Evolutionary conservation across 345 rosid genomes (phyloP), one percentile per base, ranked within the genome.

Genomic region (Hypericum androsaemum): DNA sequence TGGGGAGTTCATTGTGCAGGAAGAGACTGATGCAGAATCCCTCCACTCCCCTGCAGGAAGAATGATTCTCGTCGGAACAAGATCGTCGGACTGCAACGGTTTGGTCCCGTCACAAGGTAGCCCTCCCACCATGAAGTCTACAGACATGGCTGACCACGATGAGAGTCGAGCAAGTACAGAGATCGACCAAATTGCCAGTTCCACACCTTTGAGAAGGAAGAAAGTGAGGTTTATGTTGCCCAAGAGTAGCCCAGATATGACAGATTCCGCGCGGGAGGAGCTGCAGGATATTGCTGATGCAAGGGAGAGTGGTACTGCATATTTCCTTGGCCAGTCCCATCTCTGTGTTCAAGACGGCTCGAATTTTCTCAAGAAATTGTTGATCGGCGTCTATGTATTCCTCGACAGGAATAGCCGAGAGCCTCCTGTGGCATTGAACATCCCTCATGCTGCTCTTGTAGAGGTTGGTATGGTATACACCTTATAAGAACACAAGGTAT

Each of bases 381-480:
- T 82, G 42, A 69, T 79, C 5, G 59, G 48, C 70, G 38, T 10
- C 5, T 79, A 66, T 17, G 69, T 41, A 41, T 71, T 77, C 47
- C 67, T 74, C 11, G 81, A 73, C 41, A 77, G 58, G 50, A 82
- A 79, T 43, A 48, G 72, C 40, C 12, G 78, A 41, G 77, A 75
- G 68, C 70, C 80, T 32, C 72, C 61, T 10, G 60, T 73, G 44
- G 89, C 76, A 15, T 61, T 79, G 32, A 73, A 77, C 68, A 73
- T 77, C 51, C 89, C 89, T 54, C 73, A 82, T 54, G 85, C 85
- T 6, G 76, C 83, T 41, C 80, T 75, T 17, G 73, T 82, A 42
- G 80, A 77, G 74, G 88, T 79, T 48, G 68, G 83, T 37, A 82
- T 71, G 72, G 74, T 71, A 8, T 79, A 75, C 52, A 62, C 62